Evolutionary conservation across 805 yeast species (phyloP).

Genomic region (Pichia rugopelliculosa): DNA sequence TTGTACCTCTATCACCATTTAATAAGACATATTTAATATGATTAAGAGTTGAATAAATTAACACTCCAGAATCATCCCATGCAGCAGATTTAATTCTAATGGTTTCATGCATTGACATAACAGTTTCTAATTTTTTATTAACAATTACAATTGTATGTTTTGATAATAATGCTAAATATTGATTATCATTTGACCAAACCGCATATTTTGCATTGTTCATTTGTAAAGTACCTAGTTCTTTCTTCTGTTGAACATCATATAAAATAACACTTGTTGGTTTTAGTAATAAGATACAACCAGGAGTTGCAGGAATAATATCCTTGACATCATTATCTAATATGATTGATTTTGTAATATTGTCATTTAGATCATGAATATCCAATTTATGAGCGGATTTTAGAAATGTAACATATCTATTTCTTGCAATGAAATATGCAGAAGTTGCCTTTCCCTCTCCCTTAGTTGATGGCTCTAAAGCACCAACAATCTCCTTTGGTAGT

Average conservation of each 20-base stretch:
- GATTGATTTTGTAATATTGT: conserved; percentile 74
- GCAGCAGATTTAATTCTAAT: conserved; percentile 94
- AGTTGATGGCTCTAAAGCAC: conserved; percentile 90
- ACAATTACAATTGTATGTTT: conserved; percentile 92
- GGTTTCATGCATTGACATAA: conserved; percentile 89
- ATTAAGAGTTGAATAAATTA: conserved; percentile 88
- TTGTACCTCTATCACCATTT: conserved; percentile 93
- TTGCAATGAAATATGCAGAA: conserved; percentile 84
- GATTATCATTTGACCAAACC: conserved; percentile 83
- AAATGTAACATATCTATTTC: conserved; percentile 88
- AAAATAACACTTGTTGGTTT: conserved; percentile 67
- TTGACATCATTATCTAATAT: conserved; percentile 57
- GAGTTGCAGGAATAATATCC: conserved; percentile 71
- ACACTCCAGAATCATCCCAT: conserved; percentile 92
- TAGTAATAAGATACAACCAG: conserved; percentile 75
- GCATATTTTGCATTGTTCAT: conserved; percentile 81
- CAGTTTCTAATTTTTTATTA: conserved; percentile 63
- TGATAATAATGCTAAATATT: conserved; percentile 77
- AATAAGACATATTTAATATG: conserved; percentile 90
- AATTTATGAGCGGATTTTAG: conserved; percentile 56
- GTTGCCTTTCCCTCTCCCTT: conserved; percentile 73
- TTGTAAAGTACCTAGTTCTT: conserved; percentile 58
- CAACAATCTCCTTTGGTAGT: conserved; percentile 80
- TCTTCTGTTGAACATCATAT: conserved; percentile 90
- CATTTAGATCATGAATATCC: conserved; percentile 76